These are phyloP conservation scores for Beta vulgaris DNA, from an alignment of 148 eudicot genomes.

Conservation along the genomic window DNA sequence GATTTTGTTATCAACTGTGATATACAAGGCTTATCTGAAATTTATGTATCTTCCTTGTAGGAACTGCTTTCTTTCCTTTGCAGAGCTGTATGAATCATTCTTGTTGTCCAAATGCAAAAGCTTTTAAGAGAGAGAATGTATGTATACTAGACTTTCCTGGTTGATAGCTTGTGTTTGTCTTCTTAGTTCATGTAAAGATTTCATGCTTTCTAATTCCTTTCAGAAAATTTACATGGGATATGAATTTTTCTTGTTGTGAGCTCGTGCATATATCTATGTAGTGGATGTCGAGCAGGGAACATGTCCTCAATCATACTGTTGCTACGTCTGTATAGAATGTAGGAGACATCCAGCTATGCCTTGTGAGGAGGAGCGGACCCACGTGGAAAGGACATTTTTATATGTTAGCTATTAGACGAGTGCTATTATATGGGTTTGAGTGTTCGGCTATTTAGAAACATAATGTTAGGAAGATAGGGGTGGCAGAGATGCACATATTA, in stretches of 20 bases:
- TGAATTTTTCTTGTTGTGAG: not conserved
- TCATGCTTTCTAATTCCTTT: not conserved
- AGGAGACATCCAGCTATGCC: too few relatives aligned
- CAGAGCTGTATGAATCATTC: constrained; percentile 99
- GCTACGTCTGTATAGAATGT: not conserved
- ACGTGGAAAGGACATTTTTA: too few relatives aligned
- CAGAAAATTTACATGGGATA: not conserved
- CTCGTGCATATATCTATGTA: not conserved
- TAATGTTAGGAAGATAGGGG: too few relatives aligned
- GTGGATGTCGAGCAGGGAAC: not conserved
- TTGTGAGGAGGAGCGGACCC: too few relatives aligned
- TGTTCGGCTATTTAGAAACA: too few relatives aligned
- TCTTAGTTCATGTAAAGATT: not conserved
- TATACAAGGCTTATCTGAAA: too few relatives aligned
- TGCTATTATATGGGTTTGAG: too few relatives aligned
- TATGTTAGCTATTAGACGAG: too few relatives aligned
- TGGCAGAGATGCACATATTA: too few relatives aligned
- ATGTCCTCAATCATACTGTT: not conserved
- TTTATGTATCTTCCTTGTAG: constrained; percentile 35
- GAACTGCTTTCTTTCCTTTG: constrained; percentile 89
- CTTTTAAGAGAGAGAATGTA: constrained; percentile 96
- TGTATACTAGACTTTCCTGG: not conserved
- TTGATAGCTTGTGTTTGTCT: not conserved
- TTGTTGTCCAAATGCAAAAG: constrained; percentile 87
- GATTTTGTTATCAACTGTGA: not conserved